A percentile compares a stretch with the other conserved stretches of the same genome.
These are phyloP conservation scores for Asterophora lycoperdoides DNA, from an alignment of 768 basidiomycete species.

Conservation along the genomic window DNA sequence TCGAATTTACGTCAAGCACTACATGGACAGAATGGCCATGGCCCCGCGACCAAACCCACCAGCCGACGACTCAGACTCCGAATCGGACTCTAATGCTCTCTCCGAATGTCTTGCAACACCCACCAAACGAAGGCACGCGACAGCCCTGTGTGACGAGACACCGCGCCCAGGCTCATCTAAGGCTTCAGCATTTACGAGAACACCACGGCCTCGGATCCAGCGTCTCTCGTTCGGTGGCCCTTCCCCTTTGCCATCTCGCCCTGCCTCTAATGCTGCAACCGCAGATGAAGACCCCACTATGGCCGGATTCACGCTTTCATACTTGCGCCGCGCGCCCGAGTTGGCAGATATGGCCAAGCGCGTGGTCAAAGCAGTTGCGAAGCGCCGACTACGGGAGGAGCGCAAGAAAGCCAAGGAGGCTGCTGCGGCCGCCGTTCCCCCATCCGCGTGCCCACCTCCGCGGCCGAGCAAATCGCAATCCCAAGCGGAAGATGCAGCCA, in stretches of 20 bases:
- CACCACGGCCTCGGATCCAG: conserved; percentile 24
- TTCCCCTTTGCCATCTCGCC: neutral
- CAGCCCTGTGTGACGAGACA: conserved; percentile 15
- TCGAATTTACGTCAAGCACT: conserved; percentile 73
- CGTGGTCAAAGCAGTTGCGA: conserved; percentile 59
- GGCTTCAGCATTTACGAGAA: conserved; percentile 5
- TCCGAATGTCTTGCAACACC: conserved; percentile 7
- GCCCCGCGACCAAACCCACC: too few species aligned
- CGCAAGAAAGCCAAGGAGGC: conserved; percentile 37
- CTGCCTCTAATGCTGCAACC: neutral
- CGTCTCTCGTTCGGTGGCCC: conserved; percentile 6
- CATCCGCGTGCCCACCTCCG: conserved; percentile 1
- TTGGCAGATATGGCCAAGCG: conserved; percentile 58
- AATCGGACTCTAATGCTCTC: neutral
- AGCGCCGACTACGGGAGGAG: conserved; percentile 48
- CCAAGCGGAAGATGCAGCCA: conserved; percentile 18
- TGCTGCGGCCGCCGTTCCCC: neutral
- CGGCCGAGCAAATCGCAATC: neutral
- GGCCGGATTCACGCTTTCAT: conserved; percentile 65
- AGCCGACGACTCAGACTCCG: too few species aligned
- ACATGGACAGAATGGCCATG: conserved; percentile 57
- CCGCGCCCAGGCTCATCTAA: conserved; percentile 18
- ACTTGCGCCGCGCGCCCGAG: conserved; percentile 75
- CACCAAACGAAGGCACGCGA: conserved; percentile 2
- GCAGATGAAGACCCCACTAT: conserved; percentile 5